Percentiles rank a stretch among this genome's conserved stretches.
Evolutionary conservation across 2,329 filamentous ascomycete genomes (phyloP).

Genomic region (Penicillium sp.): DNA sequence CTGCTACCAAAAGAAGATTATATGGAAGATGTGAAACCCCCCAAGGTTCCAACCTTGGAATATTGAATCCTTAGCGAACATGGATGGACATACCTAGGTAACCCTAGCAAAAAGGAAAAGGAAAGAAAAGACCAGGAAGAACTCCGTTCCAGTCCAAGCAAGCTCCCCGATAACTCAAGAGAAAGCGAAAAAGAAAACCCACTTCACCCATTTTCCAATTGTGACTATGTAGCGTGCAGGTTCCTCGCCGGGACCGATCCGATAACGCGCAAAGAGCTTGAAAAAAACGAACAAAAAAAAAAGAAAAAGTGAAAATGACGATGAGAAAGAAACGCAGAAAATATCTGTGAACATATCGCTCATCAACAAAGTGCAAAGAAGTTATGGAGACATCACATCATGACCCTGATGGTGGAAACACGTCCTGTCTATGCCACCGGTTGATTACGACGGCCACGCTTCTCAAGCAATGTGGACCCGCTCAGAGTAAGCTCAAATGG

Average conservation of each 20-base stretch:
- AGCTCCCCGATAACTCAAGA: slow-evolving; percentile 9
- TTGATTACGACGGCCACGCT: slow-evolving; percentile 52
- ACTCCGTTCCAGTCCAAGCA: slow-evolving; percentile 21
- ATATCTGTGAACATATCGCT: slow-evolving; percentile 13
- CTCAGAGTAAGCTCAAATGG: slow-evolving; percentile 90
- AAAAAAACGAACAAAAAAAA: not conserved
- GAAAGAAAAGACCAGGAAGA: slow-evolving; percentile 4
- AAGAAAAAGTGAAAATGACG: not conserved
- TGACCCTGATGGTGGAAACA: not conserved
- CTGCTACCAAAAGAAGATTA: not conserved
- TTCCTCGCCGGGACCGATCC: slow-evolving; percentile 7
- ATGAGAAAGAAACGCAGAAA: not conserved
- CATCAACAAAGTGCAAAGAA: slow-evolving; percentile 9
- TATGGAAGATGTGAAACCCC: not conserved
- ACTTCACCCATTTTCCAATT: slow-evolving; percentile 6
- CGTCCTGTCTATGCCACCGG: slow-evolving; percentile 24
- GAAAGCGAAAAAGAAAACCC: slow-evolving; percentile 8
- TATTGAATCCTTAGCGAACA: not conserved
- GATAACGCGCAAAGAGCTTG: slow-evolving; percentile 3
- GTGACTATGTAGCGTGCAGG: slow-evolving; percentile 9
- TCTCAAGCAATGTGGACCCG: slow-evolving; percentile 82
- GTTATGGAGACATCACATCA: slow-evolving; percentile 10
- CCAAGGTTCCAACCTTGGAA: not conserved
- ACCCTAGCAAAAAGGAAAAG: slow-evolving; percentile 2
- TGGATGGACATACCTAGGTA: not conserved